phyloP scores from a whole-genome alignment of 257 asterid genomes.

The Ilex asprella region DNA sequence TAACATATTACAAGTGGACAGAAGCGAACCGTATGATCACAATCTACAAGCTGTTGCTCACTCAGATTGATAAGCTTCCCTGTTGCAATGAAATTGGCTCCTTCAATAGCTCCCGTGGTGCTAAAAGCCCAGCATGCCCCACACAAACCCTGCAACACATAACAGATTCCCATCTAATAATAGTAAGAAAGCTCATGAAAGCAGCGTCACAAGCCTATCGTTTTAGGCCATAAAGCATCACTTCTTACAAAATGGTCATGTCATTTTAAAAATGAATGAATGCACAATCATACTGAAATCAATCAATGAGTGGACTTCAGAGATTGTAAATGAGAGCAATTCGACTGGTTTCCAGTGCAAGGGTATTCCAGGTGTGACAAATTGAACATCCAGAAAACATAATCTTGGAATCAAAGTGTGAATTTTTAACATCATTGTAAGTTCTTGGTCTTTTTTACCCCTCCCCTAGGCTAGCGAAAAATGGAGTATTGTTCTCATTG shows the following conservation, averaged over 20 bases:
- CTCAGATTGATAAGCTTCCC: conserved; percentile 73
- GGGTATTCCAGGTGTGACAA: too few relatives aligned
- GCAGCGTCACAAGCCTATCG: background rate
- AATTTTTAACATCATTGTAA: too few relatives aligned
- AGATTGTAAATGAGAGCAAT: too few relatives aligned
- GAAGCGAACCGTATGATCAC: conserved; percentile 60
- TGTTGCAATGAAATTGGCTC: conserved; percentile 67
- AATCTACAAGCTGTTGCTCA: conserved; percentile 85
- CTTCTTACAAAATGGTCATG: too few relatives aligned
- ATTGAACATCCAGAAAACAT: too few relatives aligned
- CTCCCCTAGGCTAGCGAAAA: too few relatives aligned
- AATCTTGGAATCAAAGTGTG: too few relatives aligned
- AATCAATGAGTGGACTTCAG: background rate
- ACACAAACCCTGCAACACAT: conserved; percentile 50
- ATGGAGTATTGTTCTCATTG: too few relatives aligned
- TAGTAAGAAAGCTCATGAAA: background rate
- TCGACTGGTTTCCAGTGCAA: too few relatives aligned
- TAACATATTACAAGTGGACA: too few relatives aligned
- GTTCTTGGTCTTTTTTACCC: too few relatives aligned
- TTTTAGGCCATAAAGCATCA: background rate
- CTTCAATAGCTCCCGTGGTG: conserved; percentile 80
- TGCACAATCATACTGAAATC: background rate
- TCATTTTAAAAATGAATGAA: background rate
- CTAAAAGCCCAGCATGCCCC: conserved; percentile 98
- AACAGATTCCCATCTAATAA: background rate